Base-by-base conservation (phyloP, 306 rosid species). In the Echinosophora koreensis region DNA sequence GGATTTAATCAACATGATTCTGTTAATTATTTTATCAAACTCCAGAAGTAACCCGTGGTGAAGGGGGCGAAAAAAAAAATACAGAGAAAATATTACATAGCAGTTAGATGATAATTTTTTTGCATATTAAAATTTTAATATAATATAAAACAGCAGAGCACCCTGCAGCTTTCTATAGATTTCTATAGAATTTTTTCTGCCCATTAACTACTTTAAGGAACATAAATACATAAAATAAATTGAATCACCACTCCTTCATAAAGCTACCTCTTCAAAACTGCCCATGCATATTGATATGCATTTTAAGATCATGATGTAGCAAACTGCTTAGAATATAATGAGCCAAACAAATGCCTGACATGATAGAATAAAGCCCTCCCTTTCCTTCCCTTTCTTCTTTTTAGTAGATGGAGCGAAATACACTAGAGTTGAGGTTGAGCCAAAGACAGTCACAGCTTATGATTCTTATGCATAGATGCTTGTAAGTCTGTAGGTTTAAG, bases 241-340 rank as follows among this genome's bases (percentile, higher is more conserved):
- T 62, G 81, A 65, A 72, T 72, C 41, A 56, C 58, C 38, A 50
- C 71, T 32, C 34, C 64, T 28, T 52, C 71, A 77, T 39, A 52
- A 70, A 62, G 76, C 54, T 49, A 59, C 77, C 62, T 50, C 83
- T 71, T 80, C 77, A 77, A 80, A 81, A 72, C 56, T 66, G 12
- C 49, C 58, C 64, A 51, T 52, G 41, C 39, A 47, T 28, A 17
- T 12, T 60, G 0, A 8, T 8, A 32, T 0, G 6, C 54, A 44
- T 73, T 16, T 47, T 56, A 63, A 73, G 69, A 80, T 73, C 74
- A 38, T 44, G 15, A 44, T 69, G 59, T 44, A 6, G 47, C 16
- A 51, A 14, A 41, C 32, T 39, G 59, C 63, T 37, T 3, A 57
- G 15, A 49, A 9, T n/a, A 15, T 5, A 22, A 70, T 28, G 50